phyloP scores from a whole-genome alignment of 805 yeast genomes.

The Metschnikowia koreensis region DNA sequence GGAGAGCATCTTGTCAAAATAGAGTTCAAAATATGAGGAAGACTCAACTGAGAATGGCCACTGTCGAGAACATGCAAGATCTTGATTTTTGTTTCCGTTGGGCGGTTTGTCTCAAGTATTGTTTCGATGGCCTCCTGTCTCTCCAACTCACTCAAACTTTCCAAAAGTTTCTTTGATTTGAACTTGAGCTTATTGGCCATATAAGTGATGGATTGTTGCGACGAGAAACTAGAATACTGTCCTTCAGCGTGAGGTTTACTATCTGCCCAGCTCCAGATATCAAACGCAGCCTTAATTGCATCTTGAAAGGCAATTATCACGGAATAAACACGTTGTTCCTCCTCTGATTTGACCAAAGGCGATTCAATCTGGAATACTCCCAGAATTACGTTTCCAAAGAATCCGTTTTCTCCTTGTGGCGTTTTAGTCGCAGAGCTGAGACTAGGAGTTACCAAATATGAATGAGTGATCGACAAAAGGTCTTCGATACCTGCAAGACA shows the following conservation, averaged over 20 bases:
- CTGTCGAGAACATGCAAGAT: conserved; percentile 80
- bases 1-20: conserved; percentile 48
- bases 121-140: conserved; percentile 72
- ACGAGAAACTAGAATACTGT: conserved; percentile 6
- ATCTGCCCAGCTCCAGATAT: conserved; percentile 74
- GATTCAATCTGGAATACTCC: conserved; percentile 78
- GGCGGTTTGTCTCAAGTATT: conserved; percentile 43
- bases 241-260: conserved; percentile 19
- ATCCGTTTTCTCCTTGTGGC: conserved; percentile 43
- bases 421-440: conserved; percentile 13
- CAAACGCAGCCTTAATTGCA: conserved; percentile 52
- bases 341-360: conserved; percentile 49
- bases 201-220: conserved; percentile 32
- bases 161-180: conserved; percentile 64
- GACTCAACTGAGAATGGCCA: conserved; percentile 70
- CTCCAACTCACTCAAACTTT: conserved; percentile 62
- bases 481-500: conserved; percentile 65
- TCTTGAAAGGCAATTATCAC: conserved; percentile 64
- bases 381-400: conserved; percentile 66
- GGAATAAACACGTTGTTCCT: conserved; percentile 52
- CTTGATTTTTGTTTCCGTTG: conserved; percentile 38
- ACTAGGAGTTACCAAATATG: conserved; percentile 43
- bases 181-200: conserved; percentile 62
- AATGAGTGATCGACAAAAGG: conserved; percentile 57
- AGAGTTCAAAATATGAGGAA: conserved; percentile 64